Conservation (phyloP, 306 rosid genomes). For the Hippophae gyantsensis region DNA sequence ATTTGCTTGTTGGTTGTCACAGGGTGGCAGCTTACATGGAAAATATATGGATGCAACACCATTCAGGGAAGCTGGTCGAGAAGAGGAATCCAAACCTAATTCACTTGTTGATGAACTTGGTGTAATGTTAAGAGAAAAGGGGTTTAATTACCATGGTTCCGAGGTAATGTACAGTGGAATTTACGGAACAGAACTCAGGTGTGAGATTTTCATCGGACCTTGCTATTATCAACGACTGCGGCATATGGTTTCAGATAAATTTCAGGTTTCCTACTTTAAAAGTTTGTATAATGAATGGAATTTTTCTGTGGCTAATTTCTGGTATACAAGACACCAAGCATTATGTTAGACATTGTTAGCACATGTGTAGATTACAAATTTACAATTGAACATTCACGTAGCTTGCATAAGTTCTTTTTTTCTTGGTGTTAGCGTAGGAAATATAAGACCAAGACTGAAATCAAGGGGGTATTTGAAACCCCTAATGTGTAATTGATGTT, state of each 20-base stretch:
- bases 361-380: too few species aligned
- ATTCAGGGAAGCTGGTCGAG: constrained; percentile 37
- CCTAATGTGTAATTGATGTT: not conserved
- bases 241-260: constrained; percentile 98
- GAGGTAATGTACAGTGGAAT: constrained; percentile 91
- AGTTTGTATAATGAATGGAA: not conserved
- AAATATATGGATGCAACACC: constrained; percentile 79
- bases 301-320: not conserved
- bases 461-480: too few species aligned
- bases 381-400: too few species aligned
- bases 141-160: constrained; percentile 82
- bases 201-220: constrained; percentile 92
- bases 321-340: too few species aligned
- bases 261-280: constrained; percentile 40
- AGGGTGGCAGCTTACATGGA: constrained; percentile 89
- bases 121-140: constrained; percentile 52
- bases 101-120: constrained; percentile 91
- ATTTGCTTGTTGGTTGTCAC: constrained; percentile 19
- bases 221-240: constrained; percentile 92
- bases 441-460: too few species aligned
- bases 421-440: too few species aligned
- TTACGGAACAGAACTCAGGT: constrained; percentile 78
- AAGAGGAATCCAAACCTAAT: constrained; percentile 28
- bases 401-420: too few species aligned
- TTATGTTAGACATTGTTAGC: too few species aligned